A percentile compares a stretch with the other conserved stretches of the same genome.
These are phyloP conservation scores for Candida verbasci DNA, from an alignment of 805 yeast genomes.

Conservation along the genomic window DNA sequence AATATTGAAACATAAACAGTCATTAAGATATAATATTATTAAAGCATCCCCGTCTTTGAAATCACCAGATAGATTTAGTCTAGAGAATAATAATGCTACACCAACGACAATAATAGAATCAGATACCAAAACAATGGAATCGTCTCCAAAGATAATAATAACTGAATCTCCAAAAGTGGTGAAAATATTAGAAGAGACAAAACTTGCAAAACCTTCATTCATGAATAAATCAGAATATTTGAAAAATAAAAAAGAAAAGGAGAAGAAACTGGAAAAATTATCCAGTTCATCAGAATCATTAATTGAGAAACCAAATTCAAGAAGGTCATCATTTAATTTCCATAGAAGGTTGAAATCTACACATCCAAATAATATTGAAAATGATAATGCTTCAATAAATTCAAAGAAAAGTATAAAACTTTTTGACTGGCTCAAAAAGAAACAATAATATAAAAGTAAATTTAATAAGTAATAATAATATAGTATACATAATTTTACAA, in stretches of 20 bases:
- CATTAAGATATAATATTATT: not conserved
- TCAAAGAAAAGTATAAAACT: conserved; percentile 7
- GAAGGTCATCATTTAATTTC: conserved; percentile 1
- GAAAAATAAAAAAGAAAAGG: not conserved
- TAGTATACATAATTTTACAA: conserved; percentile 1
- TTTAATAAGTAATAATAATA: not conserved
- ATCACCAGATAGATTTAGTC: no score
- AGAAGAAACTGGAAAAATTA: not conserved
- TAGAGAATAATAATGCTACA: no score
- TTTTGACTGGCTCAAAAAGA: conserved; percentile 10
- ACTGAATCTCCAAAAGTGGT: conserved; percentile 3
- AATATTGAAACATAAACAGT: conserved; percentile 6
- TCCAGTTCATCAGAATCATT: conserved; percentile 1
- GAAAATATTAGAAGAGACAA: no score
- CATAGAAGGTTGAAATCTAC: not conserved
- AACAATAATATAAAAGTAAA: not conserved
- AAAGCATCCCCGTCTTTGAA: no score
- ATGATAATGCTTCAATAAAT: conserved; percentile 4
- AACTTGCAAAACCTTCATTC: not conserved
- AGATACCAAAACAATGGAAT: not conserved
- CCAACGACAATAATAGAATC: conserved; percentile 2
- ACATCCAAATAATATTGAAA: no score
- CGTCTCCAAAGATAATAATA: not conserved
- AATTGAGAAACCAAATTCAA: not conserved
- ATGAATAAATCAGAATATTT: conserved; percentile 5